Conservation (phyloP, 2,329 filamentous ascomycete genomes). For the Sporothrix pseudoabietina region DNA sequence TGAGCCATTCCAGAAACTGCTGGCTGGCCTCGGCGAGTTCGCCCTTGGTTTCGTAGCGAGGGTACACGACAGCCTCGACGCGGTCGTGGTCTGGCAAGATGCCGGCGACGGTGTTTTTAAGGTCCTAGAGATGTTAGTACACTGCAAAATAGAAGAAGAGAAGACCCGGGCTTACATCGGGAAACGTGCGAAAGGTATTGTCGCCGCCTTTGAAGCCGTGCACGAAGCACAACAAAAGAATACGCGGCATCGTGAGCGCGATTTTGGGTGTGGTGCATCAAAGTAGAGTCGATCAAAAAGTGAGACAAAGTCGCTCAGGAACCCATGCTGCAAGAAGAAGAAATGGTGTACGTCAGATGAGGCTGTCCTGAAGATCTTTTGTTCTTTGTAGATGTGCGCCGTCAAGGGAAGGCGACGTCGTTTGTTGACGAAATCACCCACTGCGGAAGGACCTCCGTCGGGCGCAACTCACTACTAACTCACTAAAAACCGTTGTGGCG, state of each 20-base stretch:
- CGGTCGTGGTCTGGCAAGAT: conserved; percentile 26
- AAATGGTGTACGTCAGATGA: neutral
- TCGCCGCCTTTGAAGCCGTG: conserved; percentile 77
- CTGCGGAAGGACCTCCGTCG: neutral
- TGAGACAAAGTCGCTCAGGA: neutral
- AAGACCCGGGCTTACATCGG: conserved; percentile 45
- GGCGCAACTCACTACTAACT: neutral
- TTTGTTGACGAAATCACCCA: neutral
- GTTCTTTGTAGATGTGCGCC: neutral
- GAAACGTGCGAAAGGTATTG: conserved; percentile 69
- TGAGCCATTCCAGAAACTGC: conserved; percentile 61
- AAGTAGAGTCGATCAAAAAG: neutral
- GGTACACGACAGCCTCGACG: conserved; percentile 66
- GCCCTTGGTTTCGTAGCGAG: conserved; percentile 72
- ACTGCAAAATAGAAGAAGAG: neutral
- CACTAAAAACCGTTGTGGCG: conserved; percentile 11
- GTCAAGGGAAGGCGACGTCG: neutral
- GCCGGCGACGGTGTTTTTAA: conserved; percentile 33
- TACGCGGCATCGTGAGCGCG: conserved; percentile 48
- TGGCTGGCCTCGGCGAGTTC: conserved; percentile 58
- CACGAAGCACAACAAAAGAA: conserved; percentile 70
- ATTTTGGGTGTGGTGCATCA: neutral
- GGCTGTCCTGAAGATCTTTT: neutral
- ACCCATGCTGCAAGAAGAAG: conserved; percentile 4
- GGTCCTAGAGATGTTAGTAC: conserved; percentile 47